A percentile compares a stretch with the other conserved stretches of the same genome.
These are phyloP conservation scores for Penicillium verrucosum DNA, from an alignment of 2,329 filamentous ascomycete genomes.

Conservation along the genomic window DNA sequence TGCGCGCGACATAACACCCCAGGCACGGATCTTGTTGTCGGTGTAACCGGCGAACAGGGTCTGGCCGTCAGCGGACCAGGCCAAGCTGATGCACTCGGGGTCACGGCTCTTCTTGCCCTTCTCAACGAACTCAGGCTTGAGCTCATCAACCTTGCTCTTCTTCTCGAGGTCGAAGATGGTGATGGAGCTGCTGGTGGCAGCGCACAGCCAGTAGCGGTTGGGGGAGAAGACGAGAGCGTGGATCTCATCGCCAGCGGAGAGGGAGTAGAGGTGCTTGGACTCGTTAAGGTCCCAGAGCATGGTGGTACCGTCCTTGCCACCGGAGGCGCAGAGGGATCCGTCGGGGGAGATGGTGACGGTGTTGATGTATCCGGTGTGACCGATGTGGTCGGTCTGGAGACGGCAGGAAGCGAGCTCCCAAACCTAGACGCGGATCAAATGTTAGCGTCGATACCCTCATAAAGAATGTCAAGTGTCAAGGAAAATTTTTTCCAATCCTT, in stretches of 20 bases:
- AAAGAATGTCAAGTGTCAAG: slow-evolving; percentile 4
- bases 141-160: slow-evolving; percentile 99
- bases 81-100: slow-evolving; percentile 95
- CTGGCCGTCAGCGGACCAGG: slow-evolving; percentile 97
- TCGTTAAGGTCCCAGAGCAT: slow-evolving; percentile 99
- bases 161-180: slow-evolving; percentile 99
- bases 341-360: slow-evolving; percentile 99
- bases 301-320: slow-evolving; percentile 99
- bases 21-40: slow-evolving; percentile 97
- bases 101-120: slow-evolving; percentile 99
- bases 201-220: slow-evolving; percentile 99
- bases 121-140: slow-evolving; percentile 96
- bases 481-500: slow-evolving; percentile 15
- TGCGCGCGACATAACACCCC: slow-evolving; percentile 95
- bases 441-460: slow-evolving; percentile 21
- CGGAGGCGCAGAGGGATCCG: slow-evolving; percentile 96
- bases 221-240: slow-evolving; percentile 99
- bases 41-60: slow-evolving; percentile 99
- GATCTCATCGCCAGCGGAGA: slow-evolving; percentile 99
- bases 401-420: slow-evolving; percentile 99
- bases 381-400: slow-evolving; percentile 99
- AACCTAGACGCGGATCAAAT: slow-evolving; percentile 59
- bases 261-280: slow-evolving; percentile 99
- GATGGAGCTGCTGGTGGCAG: slow-evolving; percentile 94
- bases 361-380: slow-evolving; percentile 99